phyloP scores from a whole-genome alignment of 1,139 yeast genomes.

The Taphrina communis region DNA sequence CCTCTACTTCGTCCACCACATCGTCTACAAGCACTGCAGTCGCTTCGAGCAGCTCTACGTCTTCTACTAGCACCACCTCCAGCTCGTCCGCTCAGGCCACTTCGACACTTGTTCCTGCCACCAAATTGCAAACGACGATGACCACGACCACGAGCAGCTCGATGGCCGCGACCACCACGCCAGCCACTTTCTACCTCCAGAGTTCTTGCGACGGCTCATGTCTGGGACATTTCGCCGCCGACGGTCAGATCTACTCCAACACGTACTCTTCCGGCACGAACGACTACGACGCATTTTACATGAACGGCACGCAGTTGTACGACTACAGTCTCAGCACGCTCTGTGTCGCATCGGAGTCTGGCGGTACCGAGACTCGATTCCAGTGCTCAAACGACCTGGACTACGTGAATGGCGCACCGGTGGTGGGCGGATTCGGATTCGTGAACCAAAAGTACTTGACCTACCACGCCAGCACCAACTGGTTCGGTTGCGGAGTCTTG shows the following conservation, averaged over 20 bases:
- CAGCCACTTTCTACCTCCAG: conserved; percentile 13
- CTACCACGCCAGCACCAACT: conserved; percentile 4
- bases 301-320: conserved; percentile 5
- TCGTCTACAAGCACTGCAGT: not conserved
- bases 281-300: conserved; percentile 17
- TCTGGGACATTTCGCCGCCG: conserved; percentile 25
- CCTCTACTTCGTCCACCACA: not conserved
- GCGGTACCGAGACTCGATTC: conserved; percentile 1
- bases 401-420: conserved; percentile 12
- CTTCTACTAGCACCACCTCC: not conserved
- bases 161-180: not conserved
- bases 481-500: conserved; percentile 19
- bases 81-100: not conserved
- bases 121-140: not conserved
- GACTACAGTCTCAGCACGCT: conserved; percentile 5
- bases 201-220: conserved; percentile 26
- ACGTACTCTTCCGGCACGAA: conserved; percentile 13
- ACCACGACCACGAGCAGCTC: conserved; percentile 3
- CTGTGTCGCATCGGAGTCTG: conserved; percentile 23
- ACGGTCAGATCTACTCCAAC: conserved; percentile 22
- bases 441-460: conserved; percentile 4
- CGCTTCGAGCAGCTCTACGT: not conserved
- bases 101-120: not conserved
- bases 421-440: conserved; percentile 17
- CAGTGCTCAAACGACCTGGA: conserved; percentile 29